Percentiles rank a stretch among this genome's conserved stretches.
phyloP scores from a whole-genome alignment of 345 rosid genomes.

The Luvunga scandens region DNA sequence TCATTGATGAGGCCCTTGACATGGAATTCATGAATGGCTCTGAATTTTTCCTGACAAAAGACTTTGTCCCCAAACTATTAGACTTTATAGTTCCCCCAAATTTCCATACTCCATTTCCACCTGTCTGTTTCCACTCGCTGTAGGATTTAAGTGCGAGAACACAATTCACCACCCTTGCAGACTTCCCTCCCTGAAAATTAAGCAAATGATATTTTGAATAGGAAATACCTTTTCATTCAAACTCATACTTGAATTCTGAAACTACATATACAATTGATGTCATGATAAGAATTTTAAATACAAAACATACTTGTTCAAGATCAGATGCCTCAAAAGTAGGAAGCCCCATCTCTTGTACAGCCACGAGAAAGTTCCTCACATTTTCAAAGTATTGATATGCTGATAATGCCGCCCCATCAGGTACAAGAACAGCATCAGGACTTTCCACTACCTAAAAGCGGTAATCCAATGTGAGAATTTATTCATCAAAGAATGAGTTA shows the following conservation, averaged over 20 bases:
- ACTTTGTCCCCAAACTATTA: constrained; percentile 32
- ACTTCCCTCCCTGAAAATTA: constrained; percentile 67
- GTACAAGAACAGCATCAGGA: constrained; percentile 69
- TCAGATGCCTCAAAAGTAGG: constrained; percentile 91
- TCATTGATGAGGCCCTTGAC: constrained; percentile 53
- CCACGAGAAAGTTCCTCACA: constrained; percentile 82
- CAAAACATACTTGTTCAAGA: constrained; percentile 68
- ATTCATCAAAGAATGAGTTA: not conserved
- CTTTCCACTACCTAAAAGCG: constrained; percentile 69
- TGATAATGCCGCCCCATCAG: constrained; percentile 85
- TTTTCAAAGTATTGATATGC: constrained; percentile 91
- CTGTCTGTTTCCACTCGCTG: constrained; percentile 72
- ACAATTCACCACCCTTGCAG: constrained; percentile 71
- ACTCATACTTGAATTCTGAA: not conserved
- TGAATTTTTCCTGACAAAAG: constrained; percentile 64
- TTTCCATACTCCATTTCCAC: constrained; percentile 81
- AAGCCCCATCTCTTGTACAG: constrained; percentile 63
- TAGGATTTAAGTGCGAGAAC: constrained; percentile 83
- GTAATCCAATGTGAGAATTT: not conserved
- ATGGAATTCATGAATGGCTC: constrained; percentile 73
- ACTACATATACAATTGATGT: not conserved
- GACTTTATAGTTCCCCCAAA: constrained; percentile 75
- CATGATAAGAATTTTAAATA: not conserved
- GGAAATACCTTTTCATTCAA: constrained; percentile 1
- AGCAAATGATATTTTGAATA: not conserved